Evolutionary conservation across 148 eudicot species (phyloP), one percentile per base, ranked within the genome.

Genomic region (Polygonum aviculare): DNA sequence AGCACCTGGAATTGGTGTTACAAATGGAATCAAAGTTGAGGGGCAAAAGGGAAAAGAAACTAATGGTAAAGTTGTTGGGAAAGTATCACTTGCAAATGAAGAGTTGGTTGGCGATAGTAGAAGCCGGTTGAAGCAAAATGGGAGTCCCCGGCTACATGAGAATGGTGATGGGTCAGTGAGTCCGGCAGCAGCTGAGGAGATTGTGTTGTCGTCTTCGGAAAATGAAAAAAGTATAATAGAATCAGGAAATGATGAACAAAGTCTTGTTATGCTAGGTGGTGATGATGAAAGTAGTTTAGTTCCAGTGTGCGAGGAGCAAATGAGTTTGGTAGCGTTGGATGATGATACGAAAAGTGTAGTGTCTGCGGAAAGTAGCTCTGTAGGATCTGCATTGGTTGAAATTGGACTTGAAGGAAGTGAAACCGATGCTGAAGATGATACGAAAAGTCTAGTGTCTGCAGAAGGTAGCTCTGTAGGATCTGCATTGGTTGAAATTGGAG

Each of bases 1-100:
- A 80, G 78, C 77, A 47, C 41, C 80, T 73, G 89, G 90, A 41
- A 62, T 75, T 18, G 78, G 74, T 44, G 44, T 77, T 78, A 55
- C 77, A 70, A 80, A 74, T 55, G 82, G 36, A 51, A 60, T 81
- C 51, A 71, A 73, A 78, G 49, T 60, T 63, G 81, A 84, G 75
- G 85, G 80, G 50, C 84, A 84, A 79, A 59, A 55, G 14, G 75
- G 74, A 76, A 83, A 76, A 79, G 80, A 78, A 62, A 83, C 74
- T 67, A 84, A 79, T 74, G 79, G 77, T 22, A 76, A 75, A 74
- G 77, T 62, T 47, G 77, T 78, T 52, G 81, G 69, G 74, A 44
- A 44, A 7, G 44, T 60, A 71, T 48, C 78, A 39, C 10, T 63
- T 38, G 62, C 26, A 26, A 59, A 41, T 22, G 71, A 72, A 75